Evolutionary conservation across 495 filamentous ascomycete species (phyloP).

Genomic region (Aspergillus bridgeri): DNA sequence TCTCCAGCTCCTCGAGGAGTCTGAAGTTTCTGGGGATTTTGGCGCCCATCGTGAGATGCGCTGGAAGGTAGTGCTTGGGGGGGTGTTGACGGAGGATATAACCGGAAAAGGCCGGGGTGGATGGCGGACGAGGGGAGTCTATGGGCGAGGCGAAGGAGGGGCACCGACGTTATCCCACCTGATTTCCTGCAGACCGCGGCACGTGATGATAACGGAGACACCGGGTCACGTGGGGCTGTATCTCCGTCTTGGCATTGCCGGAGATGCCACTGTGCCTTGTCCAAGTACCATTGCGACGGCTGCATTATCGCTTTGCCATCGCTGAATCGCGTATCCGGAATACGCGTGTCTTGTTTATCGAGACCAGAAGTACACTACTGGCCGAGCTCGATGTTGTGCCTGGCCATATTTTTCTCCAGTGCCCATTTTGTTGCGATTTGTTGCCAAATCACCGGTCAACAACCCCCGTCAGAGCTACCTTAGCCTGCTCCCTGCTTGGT

Average conservation of each 20-base stretch:
- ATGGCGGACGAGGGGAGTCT: conserved; percentile 23
- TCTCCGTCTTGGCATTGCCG: conserved; percentile 35
- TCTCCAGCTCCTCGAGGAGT: conserved; percentile 95
- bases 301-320: too few species aligned
- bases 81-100: neutral
- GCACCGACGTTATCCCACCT: conserved; percentile 20
- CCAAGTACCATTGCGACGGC: too few species aligned
- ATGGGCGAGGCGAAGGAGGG: conserved; percentile 23
- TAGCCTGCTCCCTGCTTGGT: conserved; percentile 14
- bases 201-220: conserved; percentile 24
- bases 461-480: conserved; percentile 17
- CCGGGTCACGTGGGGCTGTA: conserved; percentile 33
- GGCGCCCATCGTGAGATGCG: conserved; percentile 58
- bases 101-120: conserved; percentile 7
- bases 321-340: neutral
- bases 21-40: conserved; percentile 95
- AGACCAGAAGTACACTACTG: neutral
- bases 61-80: neutral
- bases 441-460: neutral
- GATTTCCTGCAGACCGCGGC: conserved; percentile 1
- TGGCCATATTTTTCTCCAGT: neutral
- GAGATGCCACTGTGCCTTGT: conserved; percentile 33
- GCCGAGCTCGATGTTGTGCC: neutral
- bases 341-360: neutral
- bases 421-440: neutral